Base-by-base conservation (phyloP, 1,139 yeast species). In the Spencermartinsiella ligniputridi region DNA sequence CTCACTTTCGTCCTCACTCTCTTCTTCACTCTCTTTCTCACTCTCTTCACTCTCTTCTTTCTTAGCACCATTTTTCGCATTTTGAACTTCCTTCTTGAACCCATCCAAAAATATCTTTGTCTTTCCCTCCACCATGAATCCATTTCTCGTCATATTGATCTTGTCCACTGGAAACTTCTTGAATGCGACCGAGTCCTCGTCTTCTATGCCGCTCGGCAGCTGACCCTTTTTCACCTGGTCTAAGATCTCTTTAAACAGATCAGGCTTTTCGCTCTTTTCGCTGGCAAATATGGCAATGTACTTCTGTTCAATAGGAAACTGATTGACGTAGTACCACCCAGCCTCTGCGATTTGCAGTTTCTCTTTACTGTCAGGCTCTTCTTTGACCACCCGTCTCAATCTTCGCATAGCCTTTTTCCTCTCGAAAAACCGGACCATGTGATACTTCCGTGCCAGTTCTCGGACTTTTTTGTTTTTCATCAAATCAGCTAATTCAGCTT, bases 371-470 rank as follows among this genome's bases (percentile, higher is more conserved):
- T 57, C 52, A 12, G 64, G 54, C 13, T 59, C 58, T 20, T 68
- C 69, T 47, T 78, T 82, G 49, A 70, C 69, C 1, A 82, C 79
- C 53, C 81, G 81, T 52, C 83, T 83, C 57, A 88, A 78, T 51
- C 73, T 78, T 57, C 97, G 74, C 25, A 77, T 58, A 1, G 97
- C 95, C 74, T 92, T 94, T 68, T 90, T 88, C 57, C 76, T 77
- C 64, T 92, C 98, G 52, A 92, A 87, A 60, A 94, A 92, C 53
- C 94, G 75, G 40, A 92, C 92, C 94, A 89, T 90, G 60, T 88
- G 97, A 63, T 94, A 92, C 65, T 83, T 86, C 54, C 81, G 76
- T n/a, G 88, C 79, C 38, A 75, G 68, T 46, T 78, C 76, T 55
- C 76, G 78, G 5, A 81, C 78, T 53, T 74, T 75, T 40, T 74